Conservation (phyloP, 2,329 filamentous ascomycete genomes). For the Neophaeococcomyces mojaviensis region DNA sequence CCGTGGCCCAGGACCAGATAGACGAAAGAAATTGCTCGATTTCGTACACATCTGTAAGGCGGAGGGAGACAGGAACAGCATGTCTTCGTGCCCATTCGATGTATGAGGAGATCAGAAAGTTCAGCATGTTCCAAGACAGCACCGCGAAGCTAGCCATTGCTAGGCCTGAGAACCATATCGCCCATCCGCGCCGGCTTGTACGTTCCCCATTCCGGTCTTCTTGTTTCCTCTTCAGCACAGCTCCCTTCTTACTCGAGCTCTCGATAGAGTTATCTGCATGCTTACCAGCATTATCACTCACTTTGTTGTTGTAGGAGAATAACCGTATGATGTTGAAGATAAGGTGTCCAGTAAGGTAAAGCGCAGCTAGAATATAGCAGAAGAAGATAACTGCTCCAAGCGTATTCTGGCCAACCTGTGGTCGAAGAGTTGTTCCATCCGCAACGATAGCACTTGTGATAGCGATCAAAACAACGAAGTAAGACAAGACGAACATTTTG, state of each 20-base stretch:
- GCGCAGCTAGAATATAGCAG: conserved; percentile 10
- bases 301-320: neutral
- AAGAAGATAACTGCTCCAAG: conserved; percentile 13
- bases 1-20: conserved; percentile 13
- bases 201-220: neutral
- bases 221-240: too few species aligned
- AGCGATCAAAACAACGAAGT: too few species aligned
- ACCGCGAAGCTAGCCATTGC: conserved; percentile 12
- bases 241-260: too few species aligned
- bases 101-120: conserved; percentile 16
- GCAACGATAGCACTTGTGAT: too few species aligned
- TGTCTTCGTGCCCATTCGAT: conserved; percentile 5
- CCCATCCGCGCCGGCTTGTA: neutral
- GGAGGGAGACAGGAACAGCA: neutral
- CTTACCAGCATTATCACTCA: neutral
- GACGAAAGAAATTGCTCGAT: neutral
- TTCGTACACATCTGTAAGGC: neutral
- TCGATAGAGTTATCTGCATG: too few species aligned
- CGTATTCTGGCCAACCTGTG: neutral
- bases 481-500: too few species aligned
- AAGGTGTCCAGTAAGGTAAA: conserved; percentile 9
- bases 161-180: conserved; percentile 4
- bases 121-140: conserved; percentile 17
- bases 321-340: conserved; percentile 2
- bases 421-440: too few species aligned